Evolutionary conservation across 805 yeast species (phyloP).

Genomic region (Pichia sporocuriosa): DNA sequence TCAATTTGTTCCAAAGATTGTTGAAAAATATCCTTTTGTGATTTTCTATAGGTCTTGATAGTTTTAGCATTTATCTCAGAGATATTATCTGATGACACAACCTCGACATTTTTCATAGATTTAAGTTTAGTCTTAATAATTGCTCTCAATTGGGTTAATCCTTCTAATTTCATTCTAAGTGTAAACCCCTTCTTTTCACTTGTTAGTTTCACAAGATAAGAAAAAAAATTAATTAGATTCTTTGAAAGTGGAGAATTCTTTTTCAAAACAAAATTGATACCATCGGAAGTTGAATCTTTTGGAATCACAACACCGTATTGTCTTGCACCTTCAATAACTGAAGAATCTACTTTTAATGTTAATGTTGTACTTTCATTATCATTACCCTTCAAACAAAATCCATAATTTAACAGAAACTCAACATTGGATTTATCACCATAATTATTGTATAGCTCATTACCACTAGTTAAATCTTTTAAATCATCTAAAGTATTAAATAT

Average conservation of each 20-base stretch:
- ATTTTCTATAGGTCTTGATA: slow-evolving; percentile 40
- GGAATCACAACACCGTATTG: slow-evolving; percentile 37
- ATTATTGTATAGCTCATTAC: slow-evolving; percentile 67
- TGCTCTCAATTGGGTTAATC: slow-evolving; percentile 44
- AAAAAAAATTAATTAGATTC: slow-evolving; percentile 45
- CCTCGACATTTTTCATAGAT: slow-evolving; percentile 31
- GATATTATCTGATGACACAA: slow-evolving; percentile 16
- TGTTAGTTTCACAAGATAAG: slow-evolving; percentile 41
- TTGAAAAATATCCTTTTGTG: slow-evolving; percentile 45
- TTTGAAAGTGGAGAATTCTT: slow-evolving; percentile 29
- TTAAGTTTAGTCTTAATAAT: slow-evolving; percentile 47
- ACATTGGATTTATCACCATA: slow-evolving; percentile 73
- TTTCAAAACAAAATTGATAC: slow-evolving; percentile 36
- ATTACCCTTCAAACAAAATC: slow-evolving; percentile 55
- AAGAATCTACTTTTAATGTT: slow-evolving; percentile 48
- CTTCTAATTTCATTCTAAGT: slow-evolving; percentile 53
- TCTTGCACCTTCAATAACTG: slow-evolving; percentile 20
- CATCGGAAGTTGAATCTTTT: slow-evolving; percentile 29
- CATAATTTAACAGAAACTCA: slow-evolving; percentile 65
- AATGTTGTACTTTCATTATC: slow-evolving; percentile 51
- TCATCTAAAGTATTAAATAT: slow-evolving; percentile 36
- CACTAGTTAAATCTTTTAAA: slow-evolving; percentile 27
- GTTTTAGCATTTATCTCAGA: slow-evolving; percentile 23
- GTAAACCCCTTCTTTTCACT: slow-evolving; percentile 41
- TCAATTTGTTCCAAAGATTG: slow-evolving; percentile 39